Evolutionary conservation across 805 yeast species (phyloP).

Genomic region (Grigorovia jiainica): DNA sequence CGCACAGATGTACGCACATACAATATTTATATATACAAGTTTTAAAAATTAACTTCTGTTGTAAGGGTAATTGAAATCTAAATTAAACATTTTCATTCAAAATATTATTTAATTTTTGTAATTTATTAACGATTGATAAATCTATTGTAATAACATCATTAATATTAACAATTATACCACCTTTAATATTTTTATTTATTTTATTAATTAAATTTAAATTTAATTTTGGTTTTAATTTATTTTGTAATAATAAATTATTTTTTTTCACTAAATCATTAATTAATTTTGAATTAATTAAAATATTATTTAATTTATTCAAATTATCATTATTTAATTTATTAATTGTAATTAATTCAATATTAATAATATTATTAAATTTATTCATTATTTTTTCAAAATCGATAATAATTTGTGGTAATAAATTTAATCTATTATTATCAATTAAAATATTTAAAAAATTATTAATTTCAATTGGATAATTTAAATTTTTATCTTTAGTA

Average conservation of each 20-base stretch:
- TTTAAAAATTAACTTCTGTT: no score
- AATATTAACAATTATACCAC: conserved; percentile 92
- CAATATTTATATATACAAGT: background rate
- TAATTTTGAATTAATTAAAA: conserved; percentile 66
- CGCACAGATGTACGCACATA: background rate
- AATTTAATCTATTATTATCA: conserved; percentile 84
- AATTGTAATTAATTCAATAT: conserved; percentile 87
- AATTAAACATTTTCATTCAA: conserved; percentile 79
- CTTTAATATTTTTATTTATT: conserved; percentile 84
- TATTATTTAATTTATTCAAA: conserved; percentile 66
- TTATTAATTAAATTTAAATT: conserved; percentile 74
- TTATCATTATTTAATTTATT: conserved; percentile 73
- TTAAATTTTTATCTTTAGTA: conserved; percentile 27
- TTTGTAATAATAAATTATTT: background rate
- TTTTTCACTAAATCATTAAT: conserved; percentile 39
- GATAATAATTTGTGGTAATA: conserved; percentile 53
- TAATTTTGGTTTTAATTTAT: conserved; percentile 39
- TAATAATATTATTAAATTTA: conserved; percentile 86
- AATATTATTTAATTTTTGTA: conserved; percentile 80
- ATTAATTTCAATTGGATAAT: conserved; percentile 34
- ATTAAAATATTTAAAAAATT: conserved; percentile 81
- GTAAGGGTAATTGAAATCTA: no score
- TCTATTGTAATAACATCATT: conserved; percentile 96
- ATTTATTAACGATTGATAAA: conserved; percentile 74
- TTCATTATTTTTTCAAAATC: conserved; percentile 73